Evolutionary conservation across 768 basidiomycete species (phyloP).

Genomic region (Hericium rajendrae): DNA sequence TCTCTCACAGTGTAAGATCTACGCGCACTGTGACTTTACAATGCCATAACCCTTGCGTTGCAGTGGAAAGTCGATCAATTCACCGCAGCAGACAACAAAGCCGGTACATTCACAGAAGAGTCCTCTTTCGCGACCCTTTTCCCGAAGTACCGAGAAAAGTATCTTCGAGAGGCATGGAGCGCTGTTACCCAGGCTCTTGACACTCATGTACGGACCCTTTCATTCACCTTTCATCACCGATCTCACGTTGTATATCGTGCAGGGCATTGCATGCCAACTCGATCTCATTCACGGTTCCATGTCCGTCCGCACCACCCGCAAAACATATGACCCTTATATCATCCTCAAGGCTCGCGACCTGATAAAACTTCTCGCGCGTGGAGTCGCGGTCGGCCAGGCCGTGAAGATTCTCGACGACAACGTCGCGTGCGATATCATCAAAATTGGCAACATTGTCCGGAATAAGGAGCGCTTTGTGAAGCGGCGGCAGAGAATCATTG

Average conservation of each 20-base stretch:
- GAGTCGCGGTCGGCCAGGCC: conserved; percentile 78
- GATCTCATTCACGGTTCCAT: conserved; percentile 96
- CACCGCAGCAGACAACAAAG: conserved; percentile 62
- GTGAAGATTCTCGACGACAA: conserved; percentile 85
- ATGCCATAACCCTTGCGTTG: not conserved
- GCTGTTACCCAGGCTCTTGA: conserved; percentile 82
- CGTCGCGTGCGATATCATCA: conserved; percentile 93
- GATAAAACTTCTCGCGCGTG: conserved; percentile 89
- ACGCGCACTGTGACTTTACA: not conserved
- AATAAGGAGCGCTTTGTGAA: conserved; percentile 98
- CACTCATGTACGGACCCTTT: conserved; percentile 43
- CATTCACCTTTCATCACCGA: not conserved
- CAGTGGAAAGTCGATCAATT: conserved; percentile 87
- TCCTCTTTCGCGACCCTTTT: conserved; percentile 97
- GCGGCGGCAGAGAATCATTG: conserved; percentile 90
- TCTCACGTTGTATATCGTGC: conserved; percentile 1
- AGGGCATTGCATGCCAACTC: conserved; percentile 87
- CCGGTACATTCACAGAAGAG: conserved; percentile 84
- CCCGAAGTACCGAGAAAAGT: conserved; percentile 97
- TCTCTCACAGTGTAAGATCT: conserved; percentile 21
- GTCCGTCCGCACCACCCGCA: conserved; percentile 94
- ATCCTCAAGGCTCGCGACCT: conserved; percentile 94
- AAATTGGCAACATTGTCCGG: conserved; percentile 87
- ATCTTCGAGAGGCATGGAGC: conserved; percentile 90
- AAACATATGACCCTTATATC: conserved; percentile 95